Evolutionary conservation across 495 filamentous ascomycete species (phyloP).

Genomic region (Annulohypoxylon stygium): DNA sequence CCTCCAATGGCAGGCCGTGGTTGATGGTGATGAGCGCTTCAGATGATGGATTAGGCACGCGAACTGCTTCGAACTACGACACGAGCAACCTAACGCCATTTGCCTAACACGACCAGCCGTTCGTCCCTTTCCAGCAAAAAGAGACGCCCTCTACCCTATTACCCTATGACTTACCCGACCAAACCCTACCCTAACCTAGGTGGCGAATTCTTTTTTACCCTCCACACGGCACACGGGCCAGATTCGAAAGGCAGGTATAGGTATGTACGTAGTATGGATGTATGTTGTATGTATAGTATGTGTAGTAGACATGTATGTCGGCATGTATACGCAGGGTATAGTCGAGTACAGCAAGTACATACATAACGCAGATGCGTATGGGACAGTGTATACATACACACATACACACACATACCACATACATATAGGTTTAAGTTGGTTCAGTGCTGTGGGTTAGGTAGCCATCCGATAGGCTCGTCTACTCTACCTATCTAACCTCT

Average conservation of each 20-base stretch:
- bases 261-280: background rate
- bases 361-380: conserved; percentile 8
- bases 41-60: conserved; percentile 1
- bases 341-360: conserved; percentile 12
- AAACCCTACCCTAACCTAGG: conserved; percentile 11
- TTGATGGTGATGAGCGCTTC: conserved; percentile 3
- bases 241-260: background rate
- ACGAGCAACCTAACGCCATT: background rate
- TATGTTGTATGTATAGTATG: background rate
- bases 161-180: background rate
- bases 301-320: background rate
- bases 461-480: conserved; percentile 38
- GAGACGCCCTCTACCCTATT: background rate
- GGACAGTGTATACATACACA: background rate
- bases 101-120: conserved; percentile 2
- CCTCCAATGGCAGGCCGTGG: background rate
- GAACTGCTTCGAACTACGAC: conserved; percentile 3
- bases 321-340: conserved; percentile 10
- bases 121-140: conserved; percentile 1
- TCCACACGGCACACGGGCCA: conserved; percentile 7
- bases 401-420: background rate
- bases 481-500: background rate
- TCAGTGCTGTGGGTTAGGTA: conserved; percentile 18
- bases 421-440: conserved; percentile 1
- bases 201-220: conserved; percentile 4